Evolutionary conservation across 1,284 basidiomycete genomes (phyloP).

Genomic region (Malassezia obtusa): DNA sequence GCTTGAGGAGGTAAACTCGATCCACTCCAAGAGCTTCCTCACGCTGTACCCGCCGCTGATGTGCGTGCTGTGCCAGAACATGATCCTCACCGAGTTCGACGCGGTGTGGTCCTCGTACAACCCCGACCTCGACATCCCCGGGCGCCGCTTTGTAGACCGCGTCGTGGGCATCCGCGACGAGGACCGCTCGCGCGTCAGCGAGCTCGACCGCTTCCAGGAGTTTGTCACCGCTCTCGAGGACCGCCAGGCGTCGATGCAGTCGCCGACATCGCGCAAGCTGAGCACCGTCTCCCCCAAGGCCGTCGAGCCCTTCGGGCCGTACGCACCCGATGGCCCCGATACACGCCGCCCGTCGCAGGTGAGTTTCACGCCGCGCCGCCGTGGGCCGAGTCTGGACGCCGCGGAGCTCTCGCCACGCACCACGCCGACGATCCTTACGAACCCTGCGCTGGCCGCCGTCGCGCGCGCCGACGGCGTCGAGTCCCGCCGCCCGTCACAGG

Average conservation of each 20-base stretch:
- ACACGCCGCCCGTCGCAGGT: no score
- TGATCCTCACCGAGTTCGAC: slow-evolving; percentile 26
- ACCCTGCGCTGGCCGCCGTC: no score
- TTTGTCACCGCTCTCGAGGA: slow-evolving; percentile 9
- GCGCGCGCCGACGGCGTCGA: no score
- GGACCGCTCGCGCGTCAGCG: not conserved
- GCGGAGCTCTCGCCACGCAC: not conserved
- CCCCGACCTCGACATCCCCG: slow-evolving; percentile 4
- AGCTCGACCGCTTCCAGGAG: slow-evolving; percentile 9
- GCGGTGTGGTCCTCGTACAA: slow-evolving; percentile 19
- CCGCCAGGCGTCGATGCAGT: slow-evolving; percentile 2
- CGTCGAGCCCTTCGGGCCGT: not conserved
- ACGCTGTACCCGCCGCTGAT: slow-evolving; percentile 28
- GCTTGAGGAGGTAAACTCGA: slow-evolving; percentile 16
- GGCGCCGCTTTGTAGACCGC: slow-evolving; percentile 14
- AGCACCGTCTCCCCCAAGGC: not conserved
- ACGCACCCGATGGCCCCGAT: no score
- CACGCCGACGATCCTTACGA: not conserved
- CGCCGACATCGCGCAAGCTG: not conserved
- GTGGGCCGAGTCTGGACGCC: no score
- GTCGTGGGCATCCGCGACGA: slow-evolving; percentile 6
- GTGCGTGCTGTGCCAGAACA: slow-evolving; percentile 28
- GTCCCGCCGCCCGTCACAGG: no score
- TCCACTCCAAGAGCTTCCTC: slow-evolving; percentile 25
- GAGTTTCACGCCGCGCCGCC: no score